Conservation (phyloP, 371 early-diverging fungal genomes). For the Chytridiales sp. region DNA sequence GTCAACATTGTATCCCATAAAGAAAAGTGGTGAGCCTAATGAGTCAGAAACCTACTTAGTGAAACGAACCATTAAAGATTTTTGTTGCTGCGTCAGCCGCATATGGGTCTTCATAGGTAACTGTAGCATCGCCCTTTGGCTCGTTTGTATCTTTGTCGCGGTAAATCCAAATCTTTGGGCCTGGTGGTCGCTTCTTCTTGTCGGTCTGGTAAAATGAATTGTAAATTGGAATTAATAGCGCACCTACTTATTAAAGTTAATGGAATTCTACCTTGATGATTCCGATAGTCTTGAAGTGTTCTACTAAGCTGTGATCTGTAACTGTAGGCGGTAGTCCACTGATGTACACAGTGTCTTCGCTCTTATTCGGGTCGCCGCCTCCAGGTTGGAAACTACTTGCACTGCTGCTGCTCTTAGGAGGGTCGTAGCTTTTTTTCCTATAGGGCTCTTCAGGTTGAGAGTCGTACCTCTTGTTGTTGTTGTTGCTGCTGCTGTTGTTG, state of each 20-base stretch:
- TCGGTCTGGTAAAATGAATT: constrained; percentile 41
- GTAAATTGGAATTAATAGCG: not conserved
- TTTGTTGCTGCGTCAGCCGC: constrained; percentile 69
- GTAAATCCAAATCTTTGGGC: constrained; percentile 71
- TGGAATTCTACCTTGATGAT: constrained; percentile 54
- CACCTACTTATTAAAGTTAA: not conserved
- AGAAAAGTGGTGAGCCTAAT: constrained; percentile 14
- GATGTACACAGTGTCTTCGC: constrained; percentile 66
- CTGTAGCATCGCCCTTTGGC: constrained; percentile 75
- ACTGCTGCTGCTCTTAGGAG: too few relatives aligned
- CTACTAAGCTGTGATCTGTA: constrained; percentile 62
- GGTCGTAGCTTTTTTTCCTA: too few relatives aligned
- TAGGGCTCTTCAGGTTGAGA: too few relatives aligned
- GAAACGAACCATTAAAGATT: constrained; percentile 64
- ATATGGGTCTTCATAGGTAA: constrained; percentile 71
- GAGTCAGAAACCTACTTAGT: not conserved
- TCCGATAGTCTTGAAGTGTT: constrained; percentile 68
- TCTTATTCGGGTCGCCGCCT: too few relatives aligned
- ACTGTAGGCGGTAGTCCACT: constrained; percentile 44
- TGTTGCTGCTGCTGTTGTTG: too few relatives aligned
- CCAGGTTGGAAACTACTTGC: too few relatives aligned
- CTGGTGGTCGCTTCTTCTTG: constrained; percentile 51
- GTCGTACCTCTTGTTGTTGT: too few relatives aligned
- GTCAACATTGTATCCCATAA: not conserved
- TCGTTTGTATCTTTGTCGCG: constrained; percentile 56